Evolutionary conservation across 345 rosid species (phyloP), one percentile per base, ranked within the genome.

Genomic region (Erucastrum elatum): DNA sequence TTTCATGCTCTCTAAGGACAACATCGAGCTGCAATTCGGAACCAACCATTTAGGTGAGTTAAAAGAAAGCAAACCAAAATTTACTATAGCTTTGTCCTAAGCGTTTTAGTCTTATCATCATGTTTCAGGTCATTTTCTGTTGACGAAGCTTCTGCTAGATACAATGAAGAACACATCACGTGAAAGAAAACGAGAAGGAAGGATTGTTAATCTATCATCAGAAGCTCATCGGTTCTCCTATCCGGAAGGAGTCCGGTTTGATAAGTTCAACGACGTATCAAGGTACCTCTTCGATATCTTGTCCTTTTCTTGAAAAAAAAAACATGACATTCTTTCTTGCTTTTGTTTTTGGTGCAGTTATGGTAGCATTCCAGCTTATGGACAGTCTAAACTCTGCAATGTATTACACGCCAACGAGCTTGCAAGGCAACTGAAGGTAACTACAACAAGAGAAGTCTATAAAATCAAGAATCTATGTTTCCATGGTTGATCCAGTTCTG

Each of bases 51-150:
- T n/a, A 49, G 55, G 55, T 49, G 55, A 69, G 41, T 8, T 41
- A 51, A 5, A 29, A 68, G n/a, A 34, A 34, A 6, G n/a, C 4
- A 49, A 6, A n/a, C 16, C 12, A 66, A 3, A n/a, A 6, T n/a
- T 31, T 44, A n/a, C n/a, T n/a, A 41, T 59, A 27, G 29, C 53
- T 33, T n/a, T 62, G 29, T 68, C 2, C 51, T 30, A 59, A 46
- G 71, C 13, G n/a, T 2, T 3, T 4, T 59, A 17, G 11, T n/a
- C 21, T 70, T 6, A 76, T 46, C 2, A 46, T 46, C 55, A 46
- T 46, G 55, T 46, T 49, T 76, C 83, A 88, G 94, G 94, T 46
- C 94, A 90, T 85, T 90, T 90, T 78, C 88, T 87, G 70, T 30
- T 90, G 75, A 90, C 91, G 4, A 83, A 86, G 58, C 87, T 88